Evolutionary conservation across 192 early-diverging fungal genomes (phyloP), one percentile per base, ranked within the genome.

Genomic region (Entomortierella beljakovae): DNA sequence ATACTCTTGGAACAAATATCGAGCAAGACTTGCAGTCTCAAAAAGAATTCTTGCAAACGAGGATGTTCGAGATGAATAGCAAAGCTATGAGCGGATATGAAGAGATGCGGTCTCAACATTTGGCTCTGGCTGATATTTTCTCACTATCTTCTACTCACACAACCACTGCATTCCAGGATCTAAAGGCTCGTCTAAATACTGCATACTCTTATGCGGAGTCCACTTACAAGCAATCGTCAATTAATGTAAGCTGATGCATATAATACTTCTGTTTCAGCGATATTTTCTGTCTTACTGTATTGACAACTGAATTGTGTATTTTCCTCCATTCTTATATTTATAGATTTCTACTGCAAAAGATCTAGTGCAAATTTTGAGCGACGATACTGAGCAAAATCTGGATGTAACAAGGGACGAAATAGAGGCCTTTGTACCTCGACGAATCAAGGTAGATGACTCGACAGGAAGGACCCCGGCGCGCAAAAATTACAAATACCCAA

Each of bases 401-500:
- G 64, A 57, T 1, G 15, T 35, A 9, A 68, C 56, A 6, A 59
- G 67, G 25, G 61, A 70, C 32, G 71, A 81, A 34, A 25, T 52
- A 26, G 67, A 62, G 10, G 49, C 29, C 15, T 50, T 81, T 28
- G 20, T 68, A 16, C 80, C 56, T 13, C 56, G 31, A 25, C 63
- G 61, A 25, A 28, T 69, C 62, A 72, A 81, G 34, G 65, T 64
- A 2, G 80, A 81, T 42, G 71, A 81, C 35, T 61, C 80, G 3
- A 74, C 64, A 32, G 80, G 71, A 52, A 67, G 51, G 33, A 81
- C 80, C 7, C 80, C 70, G 2, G 18, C 55, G 26, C 64, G 67
- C 9, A 71, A 66, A 37, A 51, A 74, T 28, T 74, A 73, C 38
- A 61, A 64, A 16, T 64, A 69, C 52, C 80, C 80, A 6, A 60